Base-by-base conservation (phyloP, 2,329 filamentous ascomycete species). In the Tolypocladium guangdongense region DNA sequence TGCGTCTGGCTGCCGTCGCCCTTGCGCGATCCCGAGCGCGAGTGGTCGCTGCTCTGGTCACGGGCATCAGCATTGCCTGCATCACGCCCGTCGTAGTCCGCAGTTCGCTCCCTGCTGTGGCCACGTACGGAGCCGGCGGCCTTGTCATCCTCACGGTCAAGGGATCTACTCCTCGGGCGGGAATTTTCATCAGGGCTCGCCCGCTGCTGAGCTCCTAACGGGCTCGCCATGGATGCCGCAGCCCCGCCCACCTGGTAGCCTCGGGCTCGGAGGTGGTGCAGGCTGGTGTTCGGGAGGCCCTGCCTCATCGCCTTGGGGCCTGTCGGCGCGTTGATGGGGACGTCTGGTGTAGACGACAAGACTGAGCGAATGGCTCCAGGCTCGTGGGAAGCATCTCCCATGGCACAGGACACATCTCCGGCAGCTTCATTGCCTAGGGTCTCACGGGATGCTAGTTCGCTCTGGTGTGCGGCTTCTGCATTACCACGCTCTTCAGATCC, bases 301-400 rank as follows among this genome's bases (percentile, higher is more conserved):
- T 93, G 87, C 58, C 92, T 82, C 89, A 97, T 95, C 20, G 93
- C 93, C 71, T 93, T 91, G 49, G 93, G 93, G 11, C 91, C 93
- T 52, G 87, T 95, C 32, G 93, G 93, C 32, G 93, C 93, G 71
- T 78, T 89, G 71, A 83, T 68, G 46, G 82, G 82, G 51, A 72
- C 69, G 61, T 73, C 68, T 58, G 72, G 68, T 55, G 60, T 64
- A 52, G 68, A 55, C 55, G 43, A 32, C 3, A 64, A 53, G 32
- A 69, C 63, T 50, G 65, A 66, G 57, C 66, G 68, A 55, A 69
- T 64, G 39, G 59, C 56, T 47, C 59, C 61, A 48, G 59, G 46
- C 53, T 60, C 60, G 41, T 57, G 55, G 43, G 63, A 55, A 45
- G 57, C 22, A 43, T 43, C 43, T 48, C 49, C 48, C 22, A 46